A percentile compares a stretch with the other conserved stretches of the same genome.
Conservation (phyloP, 441 rosid species). For the Gossypium gossypioides region DNA sequence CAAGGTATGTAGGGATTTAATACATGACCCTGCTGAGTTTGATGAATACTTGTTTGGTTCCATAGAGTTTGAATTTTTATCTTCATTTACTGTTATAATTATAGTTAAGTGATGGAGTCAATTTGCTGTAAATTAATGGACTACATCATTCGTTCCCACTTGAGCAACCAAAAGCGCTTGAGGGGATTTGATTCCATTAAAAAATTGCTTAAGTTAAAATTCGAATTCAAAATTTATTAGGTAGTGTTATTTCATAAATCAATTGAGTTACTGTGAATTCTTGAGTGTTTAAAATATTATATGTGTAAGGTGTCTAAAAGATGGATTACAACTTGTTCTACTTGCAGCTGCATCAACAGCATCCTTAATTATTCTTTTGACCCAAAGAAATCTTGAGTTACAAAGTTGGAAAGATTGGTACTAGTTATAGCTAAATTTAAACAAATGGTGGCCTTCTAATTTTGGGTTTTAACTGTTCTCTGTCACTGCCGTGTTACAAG, state of each 20-base stretch:
- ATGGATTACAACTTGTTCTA: neutral
- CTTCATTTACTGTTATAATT: too few species aligned
- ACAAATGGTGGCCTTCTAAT: neutral
- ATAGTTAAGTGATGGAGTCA: neutral
- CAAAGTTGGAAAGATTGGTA: neutral
- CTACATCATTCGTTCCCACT: neutral
- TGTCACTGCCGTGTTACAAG: neutral
- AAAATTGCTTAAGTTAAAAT: too few species aligned
- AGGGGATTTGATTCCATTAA: constrained; percentile 8
- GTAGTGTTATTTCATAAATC: neutral
- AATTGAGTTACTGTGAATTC: neutral
- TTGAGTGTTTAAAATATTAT: too few species aligned
- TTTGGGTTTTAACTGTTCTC: neutral
- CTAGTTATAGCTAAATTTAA: neutral
- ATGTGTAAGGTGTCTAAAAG: too few species aligned
- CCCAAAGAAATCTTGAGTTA: neutral
- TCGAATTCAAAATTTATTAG: too few species aligned
- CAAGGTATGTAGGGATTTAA: too few species aligned
- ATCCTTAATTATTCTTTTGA: constrained; percentile 6
- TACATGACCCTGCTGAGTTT: too few species aligned
- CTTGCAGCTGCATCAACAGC: neutral
- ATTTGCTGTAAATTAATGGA: neutral
- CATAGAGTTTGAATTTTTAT: too few species aligned
- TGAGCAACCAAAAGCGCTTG: neutral
- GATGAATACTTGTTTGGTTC: too few species aligned